A percentile compares a stretch with the other conserved stretches of the same genome.
Evolutionary conservation across 2,329 filamentous ascomycete genomes (phyloP).

Genomic region (Blumeriella jaapii): DNA sequence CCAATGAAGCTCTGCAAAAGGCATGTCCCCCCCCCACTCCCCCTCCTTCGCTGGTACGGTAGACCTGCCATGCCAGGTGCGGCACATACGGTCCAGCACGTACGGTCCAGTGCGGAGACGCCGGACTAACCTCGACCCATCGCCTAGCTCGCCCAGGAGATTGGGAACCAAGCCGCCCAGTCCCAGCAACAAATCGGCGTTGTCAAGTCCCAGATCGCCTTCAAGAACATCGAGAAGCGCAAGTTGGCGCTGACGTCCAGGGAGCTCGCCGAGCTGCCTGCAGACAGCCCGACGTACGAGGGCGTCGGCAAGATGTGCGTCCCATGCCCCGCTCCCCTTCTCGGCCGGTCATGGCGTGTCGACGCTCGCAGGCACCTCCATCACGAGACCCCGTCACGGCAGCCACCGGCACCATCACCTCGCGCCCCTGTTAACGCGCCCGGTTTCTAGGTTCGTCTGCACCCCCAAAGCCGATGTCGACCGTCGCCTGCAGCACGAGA

Average conservation of each 20-base stretch:
- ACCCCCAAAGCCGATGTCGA: slow-evolving; percentile 63
- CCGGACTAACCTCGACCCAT: too few relatives aligned
- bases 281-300: slow-evolving; percentile 76
- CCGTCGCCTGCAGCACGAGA: slow-evolving; percentile 64
- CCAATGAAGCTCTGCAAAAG: slow-evolving; percentile 90
- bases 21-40: slow-evolving; percentile 32
- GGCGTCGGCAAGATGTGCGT: slow-evolving; percentile 92
- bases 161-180: slow-evolving; percentile 76
- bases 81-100: too few relatives aligned
- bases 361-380: too few relatives aligned
- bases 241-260: slow-evolving; percentile 77
- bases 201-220: slow-evolving; percentile 70
- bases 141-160: slow-evolving; percentile 92
- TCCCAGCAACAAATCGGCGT: slow-evolving; percentile 88
- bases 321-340: neutral
- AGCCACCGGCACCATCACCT: neutral
- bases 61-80: too few relatives aligned
- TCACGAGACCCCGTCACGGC: neutral
- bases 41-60: too few relatives aligned
- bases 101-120: too few relatives aligned
- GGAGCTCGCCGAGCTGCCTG: slow-evolving; percentile 67
- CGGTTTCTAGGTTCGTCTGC: slow-evolving; percentile 75
- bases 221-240: slow-evolving; percentile 80
- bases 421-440: too few relatives aligned
- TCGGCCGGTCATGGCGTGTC: too few relatives aligned